phyloP scores from a whole-genome alignment of 2,329 filamentous ascomycete genomes.

The Verticillium nonalfalfae region DNA sequence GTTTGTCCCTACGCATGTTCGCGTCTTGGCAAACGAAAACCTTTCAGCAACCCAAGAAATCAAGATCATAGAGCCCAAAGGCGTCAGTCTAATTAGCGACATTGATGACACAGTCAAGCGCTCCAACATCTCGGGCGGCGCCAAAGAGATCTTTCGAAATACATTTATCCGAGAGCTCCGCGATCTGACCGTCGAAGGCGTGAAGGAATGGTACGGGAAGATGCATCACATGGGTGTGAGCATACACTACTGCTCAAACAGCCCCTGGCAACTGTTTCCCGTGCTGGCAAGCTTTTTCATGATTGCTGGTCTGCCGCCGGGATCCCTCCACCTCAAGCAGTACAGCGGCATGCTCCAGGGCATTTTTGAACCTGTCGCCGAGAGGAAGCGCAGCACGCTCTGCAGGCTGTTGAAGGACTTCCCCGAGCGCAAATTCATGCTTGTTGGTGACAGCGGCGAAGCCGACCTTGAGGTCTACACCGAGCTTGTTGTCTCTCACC shows the following conservation, averaged over 20 bases:
- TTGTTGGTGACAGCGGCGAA: conserved; percentile 94
- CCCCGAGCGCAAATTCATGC: conserved; percentile 78
- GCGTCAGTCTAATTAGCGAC: conserved; percentile 91
- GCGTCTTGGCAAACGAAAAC: conserved; percentile 79
- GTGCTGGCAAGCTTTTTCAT: conserved; percentile 82
- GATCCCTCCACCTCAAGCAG: conserved; percentile 92
- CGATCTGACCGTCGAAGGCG: conserved; percentile 79
- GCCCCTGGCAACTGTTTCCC: conserved; percentile 95
- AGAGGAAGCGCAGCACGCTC: conserved; percentile 84
- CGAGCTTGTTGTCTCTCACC: conserved; percentile 79
- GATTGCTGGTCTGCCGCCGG: conserved; percentile 70
- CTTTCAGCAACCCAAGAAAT: conserved; percentile 78
- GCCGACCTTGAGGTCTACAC: conserved; percentile 97
- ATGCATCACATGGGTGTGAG: conserved; percentile 76
- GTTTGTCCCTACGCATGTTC: conserved; percentile 84
- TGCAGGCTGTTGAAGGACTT: conserved; percentile 86
- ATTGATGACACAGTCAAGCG: conserved; percentile 97
- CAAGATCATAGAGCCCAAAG: conserved; percentile 66
- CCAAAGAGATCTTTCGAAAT: conserved; percentile 92
- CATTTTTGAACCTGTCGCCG: conserved; percentile 94
- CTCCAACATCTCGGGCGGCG: conserved; percentile 81
- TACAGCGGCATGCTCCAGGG: conserved; percentile 97
- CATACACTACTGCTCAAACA: conserved; percentile 98
- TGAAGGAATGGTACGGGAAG: conserved; percentile 80
- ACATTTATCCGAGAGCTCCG: conserved; percentile 83